Percentiles rank a stretch among this genome's conserved stretches.
Conservation (phyloP, 106 monocot species). For the Ottelia alismoides region DNA sequence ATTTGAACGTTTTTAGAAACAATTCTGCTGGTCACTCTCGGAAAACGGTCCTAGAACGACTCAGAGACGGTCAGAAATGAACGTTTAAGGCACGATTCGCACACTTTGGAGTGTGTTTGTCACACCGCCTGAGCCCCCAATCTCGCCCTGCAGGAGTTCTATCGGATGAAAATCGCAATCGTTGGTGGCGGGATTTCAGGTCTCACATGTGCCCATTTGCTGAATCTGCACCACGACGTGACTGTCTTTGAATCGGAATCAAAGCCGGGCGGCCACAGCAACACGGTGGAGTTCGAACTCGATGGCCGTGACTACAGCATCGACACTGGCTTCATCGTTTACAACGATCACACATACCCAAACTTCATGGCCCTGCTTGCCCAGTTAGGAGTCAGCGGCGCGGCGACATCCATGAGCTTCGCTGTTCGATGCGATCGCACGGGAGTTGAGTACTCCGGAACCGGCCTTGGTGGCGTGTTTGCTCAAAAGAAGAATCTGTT, state of each 20-base stretch:
- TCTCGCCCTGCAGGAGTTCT: no score
- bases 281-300: background rate
- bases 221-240: background rate
- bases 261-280: background rate
- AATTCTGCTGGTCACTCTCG: no score
- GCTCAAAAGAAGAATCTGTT: background rate
- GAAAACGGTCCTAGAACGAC: no score
- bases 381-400: background rate
- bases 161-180: background rate
- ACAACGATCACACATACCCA: background rate
- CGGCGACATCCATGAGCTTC: background rate
- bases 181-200: background rate
- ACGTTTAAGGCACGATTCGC: no score
- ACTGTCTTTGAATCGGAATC: background rate
- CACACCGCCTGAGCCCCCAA: no score
- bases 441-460: background rate
- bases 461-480: background rate
- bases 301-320: background rate
- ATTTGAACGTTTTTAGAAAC: no score
- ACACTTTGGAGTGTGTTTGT: no score
- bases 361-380: background rate
- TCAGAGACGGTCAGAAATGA: no score
- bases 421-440: background rate
- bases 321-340: background rate
- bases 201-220: background rate